Evolutionary conservation across 2,329 filamentous ascomycete species (phyloP), one percentile per base, ranked within the genome.

Genomic region (Fusarium sp.): DNA sequence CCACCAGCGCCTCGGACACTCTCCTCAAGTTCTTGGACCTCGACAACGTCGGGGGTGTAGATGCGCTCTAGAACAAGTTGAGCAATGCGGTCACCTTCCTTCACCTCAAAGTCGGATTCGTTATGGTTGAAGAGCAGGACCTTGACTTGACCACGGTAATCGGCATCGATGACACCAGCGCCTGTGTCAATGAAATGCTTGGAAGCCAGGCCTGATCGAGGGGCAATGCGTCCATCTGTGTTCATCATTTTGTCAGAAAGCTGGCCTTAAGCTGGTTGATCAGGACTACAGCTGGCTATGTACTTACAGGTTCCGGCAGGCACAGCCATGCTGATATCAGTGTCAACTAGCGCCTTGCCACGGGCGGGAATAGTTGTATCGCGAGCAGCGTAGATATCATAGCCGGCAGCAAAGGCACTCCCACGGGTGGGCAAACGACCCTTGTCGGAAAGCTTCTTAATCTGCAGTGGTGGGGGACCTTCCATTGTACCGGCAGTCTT

Each of bases 101-200:
- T 92, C 75, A 99, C 87, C 74, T 85, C 87, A 80, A 97, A 98
- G 81, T 98, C 95, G 45, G 85, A 84, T 57, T 98, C 95, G 58
- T 89, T 89, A 83, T 97, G 92, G 85, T 99, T 99, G 84, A 98
- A 98, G 59, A 99, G 90, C 75, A 99, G 88, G 32, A 99, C 93
- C 87, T 97, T 98, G 79, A 99, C 92, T 76, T 93, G 93, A 26
- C 96, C 96, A 41, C 96, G 90, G 86, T 99, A 99, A 84, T 99
- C 96, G 39, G 96, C 95, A 83, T 99, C 96, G 78, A 99, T 98
- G 74, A 99, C 96, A 62, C 96, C 96, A 1, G 96, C 96, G 72
- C 97, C 95, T 0, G 94, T 96, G 83, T 98, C 95, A 82, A 99
- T 98, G 84, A 95, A 96, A 85, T 98, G 91, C 86, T 99, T 99